Conservation (phyloP, 2,329 filamentous ascomycete genomes). For the Gliomastix tumulicola region DNA sequence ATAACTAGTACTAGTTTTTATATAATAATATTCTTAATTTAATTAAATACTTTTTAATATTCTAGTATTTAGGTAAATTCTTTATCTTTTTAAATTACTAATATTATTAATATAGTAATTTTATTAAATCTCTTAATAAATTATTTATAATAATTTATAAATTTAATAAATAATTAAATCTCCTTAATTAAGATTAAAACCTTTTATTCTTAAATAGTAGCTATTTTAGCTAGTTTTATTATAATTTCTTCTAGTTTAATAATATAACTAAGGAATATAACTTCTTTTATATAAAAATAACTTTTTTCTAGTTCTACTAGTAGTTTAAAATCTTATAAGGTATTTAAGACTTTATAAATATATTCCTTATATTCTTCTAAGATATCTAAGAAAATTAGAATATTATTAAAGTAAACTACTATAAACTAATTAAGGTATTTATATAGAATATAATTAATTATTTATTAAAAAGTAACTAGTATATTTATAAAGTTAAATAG, state of each 20-base stretch:
- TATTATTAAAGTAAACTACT: background rate
- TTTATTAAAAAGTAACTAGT: background rate
- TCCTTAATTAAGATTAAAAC: background rate
- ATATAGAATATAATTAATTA: background rate
- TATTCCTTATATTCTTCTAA: background rate
- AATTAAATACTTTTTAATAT: background rate
- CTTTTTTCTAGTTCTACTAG: background rate
- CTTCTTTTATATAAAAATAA: background rate
- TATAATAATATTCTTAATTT: background rate
- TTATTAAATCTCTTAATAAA: background rate
- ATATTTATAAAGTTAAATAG: conserved; percentile 15
- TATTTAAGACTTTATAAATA: background rate
- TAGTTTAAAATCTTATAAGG: no score
- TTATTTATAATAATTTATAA: background rate
- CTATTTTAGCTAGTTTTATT: background rate
- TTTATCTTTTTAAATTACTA: background rate
- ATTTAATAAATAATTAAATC: background rate
- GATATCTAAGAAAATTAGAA: background rate
- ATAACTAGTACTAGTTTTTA: background rate
- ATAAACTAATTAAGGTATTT: background rate
- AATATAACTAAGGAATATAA: background rate
- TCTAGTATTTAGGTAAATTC: background rate
- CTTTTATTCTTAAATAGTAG: background rate
- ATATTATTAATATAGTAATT: background rate
- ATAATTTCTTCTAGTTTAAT: background rate